phyloP scores from a whole-genome alignment of 495 filamentous ascomycete genomes.

The Trichocladium antarcticum region DNA sequence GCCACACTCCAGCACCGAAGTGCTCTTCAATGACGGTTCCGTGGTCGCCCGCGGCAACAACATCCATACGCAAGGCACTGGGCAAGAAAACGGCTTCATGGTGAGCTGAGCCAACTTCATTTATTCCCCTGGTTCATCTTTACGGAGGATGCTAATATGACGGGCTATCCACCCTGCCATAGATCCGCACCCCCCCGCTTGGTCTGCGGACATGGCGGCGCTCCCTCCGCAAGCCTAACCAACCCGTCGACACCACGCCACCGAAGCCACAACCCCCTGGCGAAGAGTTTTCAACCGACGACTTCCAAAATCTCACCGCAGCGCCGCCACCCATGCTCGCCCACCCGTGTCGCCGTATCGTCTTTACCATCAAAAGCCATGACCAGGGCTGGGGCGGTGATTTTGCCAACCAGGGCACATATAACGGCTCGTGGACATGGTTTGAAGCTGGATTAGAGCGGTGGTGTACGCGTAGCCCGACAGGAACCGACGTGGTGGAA shows the following conservation, averaged over 20 bases:
- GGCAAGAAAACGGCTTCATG: constrained; percentile 34
- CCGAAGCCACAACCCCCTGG: constrained; percentile 5
- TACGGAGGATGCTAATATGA: no score
- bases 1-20: constrained; percentile 38
- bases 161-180: neutral
- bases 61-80: no score
- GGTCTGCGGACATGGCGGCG: constrained; percentile 25
- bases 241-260: neutral
- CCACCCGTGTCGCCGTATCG: constrained; percentile 45
- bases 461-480: constrained; percentile 19
- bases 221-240: neutral
- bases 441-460: constrained; percentile 52
- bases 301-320: constrained; percentile 24
- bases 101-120: constrained; percentile 23
- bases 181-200: constrained; percentile 36
- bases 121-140: no score
- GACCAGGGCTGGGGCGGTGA: constrained; percentile 56
- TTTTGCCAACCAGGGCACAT: constrained; percentile 33
- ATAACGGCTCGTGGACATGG: constrained; percentile 53
- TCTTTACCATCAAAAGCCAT: constrained; percentile 51
- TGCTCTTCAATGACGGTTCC: constrained; percentile 12
- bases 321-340: constrained; percentile 22
- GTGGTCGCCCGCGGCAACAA: constrained; percentile 12
- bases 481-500: neutral
- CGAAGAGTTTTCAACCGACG: constrained; percentile 23